These are phyloP conservation scores for Salix dunnii DNA, from an alignment of 345 rosid genomes.

Conservation along the genomic window DNA sequence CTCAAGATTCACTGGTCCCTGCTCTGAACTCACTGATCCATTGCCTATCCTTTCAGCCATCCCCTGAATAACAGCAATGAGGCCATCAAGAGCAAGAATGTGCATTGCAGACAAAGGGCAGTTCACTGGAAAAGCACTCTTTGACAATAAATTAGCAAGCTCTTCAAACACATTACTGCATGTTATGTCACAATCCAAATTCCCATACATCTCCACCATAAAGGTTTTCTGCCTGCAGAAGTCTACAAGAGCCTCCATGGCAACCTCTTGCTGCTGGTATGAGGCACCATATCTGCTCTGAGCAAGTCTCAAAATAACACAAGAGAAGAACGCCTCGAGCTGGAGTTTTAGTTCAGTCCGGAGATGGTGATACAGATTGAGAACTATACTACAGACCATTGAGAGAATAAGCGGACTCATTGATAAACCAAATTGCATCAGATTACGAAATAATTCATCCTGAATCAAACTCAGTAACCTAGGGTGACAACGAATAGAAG, in stretches of 20 bases:
- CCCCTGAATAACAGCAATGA: slow-evolving; percentile 93
- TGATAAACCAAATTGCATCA: slow-evolving; percentile 95
- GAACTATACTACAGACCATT: slow-evolving; percentile 90
- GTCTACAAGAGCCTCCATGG: slow-evolving; percentile 99
- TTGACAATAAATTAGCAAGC: slow-evolving; percentile 85
- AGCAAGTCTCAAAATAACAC: slow-evolving; percentile 93
- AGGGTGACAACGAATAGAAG: slow-evolving; percentile 71
- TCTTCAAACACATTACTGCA: slow-evolving; percentile 98
- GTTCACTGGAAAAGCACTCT: slow-evolving; percentile 97
- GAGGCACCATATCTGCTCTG: slow-evolving; percentile 93
- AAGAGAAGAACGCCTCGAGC: slow-evolving; percentile 98
- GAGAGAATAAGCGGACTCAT: slow-evolving; percentile 95
- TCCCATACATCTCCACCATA: slow-evolving; percentile 99
- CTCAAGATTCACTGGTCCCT: slow-evolving; percentile 63
- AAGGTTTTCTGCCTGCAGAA: slow-evolving; percentile 95
- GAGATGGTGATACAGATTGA: slow-evolving; percentile 86
- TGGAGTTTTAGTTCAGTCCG: slow-evolving; percentile 84
- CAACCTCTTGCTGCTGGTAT: slow-evolving; percentile 98
- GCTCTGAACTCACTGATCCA: slow-evolving; percentile 62
- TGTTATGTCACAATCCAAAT: slow-evolving; percentile 97
- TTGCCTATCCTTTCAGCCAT: slow-evolving; percentile 98
- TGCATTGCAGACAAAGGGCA: slow-evolving; percentile 97
- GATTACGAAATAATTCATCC: slow-evolving; percentile 89
- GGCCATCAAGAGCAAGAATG: slow-evolving; percentile 92
- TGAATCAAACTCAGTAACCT: slow-evolving; percentile 83